These are phyloP conservation scores for Neobulgaria alba DNA, from an alignment of 2,329 filamentous ascomycete species.

Conservation along the genomic window DNA sequence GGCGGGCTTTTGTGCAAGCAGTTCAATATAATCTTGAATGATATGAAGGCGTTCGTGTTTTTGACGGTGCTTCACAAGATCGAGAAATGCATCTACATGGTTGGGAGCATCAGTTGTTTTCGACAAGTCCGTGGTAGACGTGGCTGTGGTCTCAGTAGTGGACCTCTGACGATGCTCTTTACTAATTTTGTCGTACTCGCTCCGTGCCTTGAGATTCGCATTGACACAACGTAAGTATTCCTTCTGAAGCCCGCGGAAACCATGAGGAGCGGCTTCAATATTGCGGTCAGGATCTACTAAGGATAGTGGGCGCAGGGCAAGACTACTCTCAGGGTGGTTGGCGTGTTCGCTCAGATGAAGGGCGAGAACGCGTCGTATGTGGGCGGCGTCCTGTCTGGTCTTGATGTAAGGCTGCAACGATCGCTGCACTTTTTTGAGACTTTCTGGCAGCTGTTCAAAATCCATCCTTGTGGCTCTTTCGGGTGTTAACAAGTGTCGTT, in stretches of 20 bases:
- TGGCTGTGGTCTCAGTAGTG: background rate
- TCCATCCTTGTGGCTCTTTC: too few relatives aligned
- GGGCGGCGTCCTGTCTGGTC: conserved; percentile 46
- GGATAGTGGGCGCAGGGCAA: conserved; percentile 33
- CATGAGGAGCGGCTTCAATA: conserved; percentile 30
- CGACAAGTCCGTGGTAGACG: background rate
- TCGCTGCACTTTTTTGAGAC: conserved; percentile 33
- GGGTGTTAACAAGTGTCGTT: too few relatives aligned
- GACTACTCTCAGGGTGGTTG: conserved; percentile 27
- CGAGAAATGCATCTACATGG: conserved; percentile 42
- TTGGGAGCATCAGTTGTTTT: conserved; percentile 9
- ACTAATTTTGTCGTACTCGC: conserved; percentile 33
- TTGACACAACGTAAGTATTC: conserved; percentile 47
- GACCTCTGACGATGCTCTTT: conserved; percentile 19
- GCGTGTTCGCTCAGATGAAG: conserved; percentile 43
- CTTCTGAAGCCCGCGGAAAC: conserved; percentile 39
- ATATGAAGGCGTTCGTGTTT: conserved; percentile 43
- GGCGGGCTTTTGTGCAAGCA: conserved; percentile 43
- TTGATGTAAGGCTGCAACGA: conserved; percentile 45
- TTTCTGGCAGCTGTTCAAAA: conserved; percentile 26
- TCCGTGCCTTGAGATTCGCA: conserved; percentile 42
- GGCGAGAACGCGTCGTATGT: conserved; percentile 46
- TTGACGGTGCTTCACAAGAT: conserved; percentile 41
- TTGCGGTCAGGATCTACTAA: conserved; percentile 36
- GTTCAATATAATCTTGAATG: conserved; percentile 43